Percentiles rank a stretch among this genome's conserved stretches.
Conservation (phyloP, 1,284 basidiomycete species). For the Ustilago shanxiensis region DNA sequence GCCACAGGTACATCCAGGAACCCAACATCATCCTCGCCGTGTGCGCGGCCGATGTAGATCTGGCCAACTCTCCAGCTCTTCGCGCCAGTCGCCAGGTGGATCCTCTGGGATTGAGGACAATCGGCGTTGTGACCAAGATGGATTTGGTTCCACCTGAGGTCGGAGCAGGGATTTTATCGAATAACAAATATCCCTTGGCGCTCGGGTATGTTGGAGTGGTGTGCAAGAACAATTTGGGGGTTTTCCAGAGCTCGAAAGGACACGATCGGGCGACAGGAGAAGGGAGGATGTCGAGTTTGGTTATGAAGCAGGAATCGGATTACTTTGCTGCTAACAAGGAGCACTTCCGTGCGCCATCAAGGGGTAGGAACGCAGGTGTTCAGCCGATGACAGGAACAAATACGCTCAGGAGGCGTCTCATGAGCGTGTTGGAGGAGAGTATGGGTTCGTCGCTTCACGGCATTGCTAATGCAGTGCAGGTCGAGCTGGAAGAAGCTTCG, state of each 20-base stretch:
- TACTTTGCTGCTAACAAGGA: slow-evolving; percentile 83
- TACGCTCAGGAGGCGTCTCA: slow-evolving; percentile 86
- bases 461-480: slow-evolving; percentile 94
- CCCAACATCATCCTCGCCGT: slow-evolving; percentile 98
- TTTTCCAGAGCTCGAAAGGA: slow-evolving; percentile 52
- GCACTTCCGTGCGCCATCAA: slow-evolving; percentile 75
- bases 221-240: slow-evolving; percentile 71
- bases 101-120: slow-evolving; percentile 91
- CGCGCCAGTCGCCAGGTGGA: slow-evolving; percentile 93
- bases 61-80: slow-evolving; percentile 96
- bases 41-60: slow-evolving; percentile 96
- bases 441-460: slow-evolving; percentile 96
- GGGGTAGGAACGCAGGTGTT: slow-evolving; percentile 72
- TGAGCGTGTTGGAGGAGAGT: slow-evolving; percentile 95
- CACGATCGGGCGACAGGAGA: slow-evolving; percentile 53
- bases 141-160: slow-evolving; percentile 89
- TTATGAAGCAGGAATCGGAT: slow-evolving; percentile 80
- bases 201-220: slow-evolving; percentile 99
- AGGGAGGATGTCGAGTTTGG: slow-evolving; percentile 72
- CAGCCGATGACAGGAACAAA: slow-evolving; percentile 83
- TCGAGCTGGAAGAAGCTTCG: slow-evolving; percentile 93
- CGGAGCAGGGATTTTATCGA: slow-evolving; percentile 84
- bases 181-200: slow-evolving; percentile 95
- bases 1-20: slow-evolving; percentile 96
- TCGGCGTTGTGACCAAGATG: slow-evolving; percentile 99